Conservation (phyloP, 2,329 filamentous ascomycete genomes). For the Talaromyces amestolkiae region DNA sequence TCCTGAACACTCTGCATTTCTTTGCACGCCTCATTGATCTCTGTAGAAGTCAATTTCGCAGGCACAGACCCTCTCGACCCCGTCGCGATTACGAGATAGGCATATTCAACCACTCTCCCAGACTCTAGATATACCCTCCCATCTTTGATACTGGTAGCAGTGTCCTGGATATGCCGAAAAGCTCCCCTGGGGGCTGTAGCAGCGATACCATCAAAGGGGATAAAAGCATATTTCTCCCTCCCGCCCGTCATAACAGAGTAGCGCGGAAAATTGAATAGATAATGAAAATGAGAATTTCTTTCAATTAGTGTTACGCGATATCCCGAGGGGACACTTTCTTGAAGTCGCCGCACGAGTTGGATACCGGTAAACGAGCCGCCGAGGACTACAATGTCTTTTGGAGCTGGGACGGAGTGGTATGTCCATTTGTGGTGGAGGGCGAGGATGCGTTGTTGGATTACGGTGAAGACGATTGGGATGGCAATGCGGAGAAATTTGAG, state of each 20-base stretch:
- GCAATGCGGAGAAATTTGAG: not conserved
- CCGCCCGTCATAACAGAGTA: conserved; percentile 12
- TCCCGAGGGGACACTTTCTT: not conserved
- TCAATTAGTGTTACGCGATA: conserved; percentile 10
- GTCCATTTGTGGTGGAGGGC: not conserved
- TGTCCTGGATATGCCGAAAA: conserved; percentile 6
- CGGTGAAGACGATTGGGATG: not conserved
- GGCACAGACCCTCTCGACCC: not conserved
- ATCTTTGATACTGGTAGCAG: not conserved
- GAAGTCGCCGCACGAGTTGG: not conserved
- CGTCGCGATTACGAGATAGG: conserved; percentile 2
- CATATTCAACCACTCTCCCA: not conserved
- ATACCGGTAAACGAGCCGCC: conserved; percentile 11
- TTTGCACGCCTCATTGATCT: not conserved
- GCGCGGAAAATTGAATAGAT: conserved; percentile 10
- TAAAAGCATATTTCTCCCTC: conserved; percentile 8
- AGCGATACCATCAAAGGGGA: conserved; percentile 1
- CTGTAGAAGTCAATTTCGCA: not conserved
- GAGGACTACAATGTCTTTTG: conserved; percentile 12
- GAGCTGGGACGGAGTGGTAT: not conserved
- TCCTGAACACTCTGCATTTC: conserved; percentile 6
- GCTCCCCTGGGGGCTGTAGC: not conserved
- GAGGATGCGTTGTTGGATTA: not conserved
- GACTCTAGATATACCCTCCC: not conserved
- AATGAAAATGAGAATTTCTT: conserved; percentile 15